Percentiles rank a stretch among this genome's conserved stretches.
Conservation (phyloP, 257 asterid genomes). For the Gentiana straminea region DNA sequence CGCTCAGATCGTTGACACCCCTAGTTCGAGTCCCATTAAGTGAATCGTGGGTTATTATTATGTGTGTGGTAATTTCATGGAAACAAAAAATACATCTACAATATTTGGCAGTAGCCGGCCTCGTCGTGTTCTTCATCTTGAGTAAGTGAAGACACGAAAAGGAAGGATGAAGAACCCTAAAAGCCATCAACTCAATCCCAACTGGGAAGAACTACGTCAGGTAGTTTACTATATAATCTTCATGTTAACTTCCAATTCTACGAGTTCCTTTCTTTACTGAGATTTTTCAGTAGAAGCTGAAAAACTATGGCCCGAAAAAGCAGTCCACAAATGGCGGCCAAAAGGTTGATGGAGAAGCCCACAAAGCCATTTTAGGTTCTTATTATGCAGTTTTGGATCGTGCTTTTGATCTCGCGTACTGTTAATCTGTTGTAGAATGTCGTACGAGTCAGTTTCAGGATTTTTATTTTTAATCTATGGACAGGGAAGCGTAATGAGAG, state of each 20-base stretch:
- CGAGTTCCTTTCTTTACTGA: neutral
- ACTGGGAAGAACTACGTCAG: slow-evolving; percentile 84
- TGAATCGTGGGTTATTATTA: neutral
- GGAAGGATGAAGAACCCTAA: slow-evolving; percentile 43
- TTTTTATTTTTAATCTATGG: neutral
- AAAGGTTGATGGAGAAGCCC: slow-evolving; percentile 20
- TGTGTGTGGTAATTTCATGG: too few species aligned
- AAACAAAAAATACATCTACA: neutral
- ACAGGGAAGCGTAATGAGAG: slow-evolving; percentile 80
- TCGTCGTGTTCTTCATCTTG: too few species aligned
- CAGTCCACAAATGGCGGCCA: slow-evolving; percentile 22
- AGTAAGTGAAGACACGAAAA: neutral
- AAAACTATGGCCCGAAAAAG: slow-evolving; percentile 38
- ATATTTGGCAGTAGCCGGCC: neutral
- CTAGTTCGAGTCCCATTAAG: neutral
- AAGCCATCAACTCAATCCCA: slow-evolving; percentile 57
- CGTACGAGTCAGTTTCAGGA: neutral
- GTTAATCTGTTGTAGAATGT: neutral
- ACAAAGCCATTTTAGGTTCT: slow-evolving; percentile 37
- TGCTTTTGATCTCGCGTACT: neutral
- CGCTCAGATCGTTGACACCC: neutral
- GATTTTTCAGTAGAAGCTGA: slow-evolving; percentile 50
- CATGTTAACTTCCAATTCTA: neutral
- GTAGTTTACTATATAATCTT: slow-evolving; percentile 14
- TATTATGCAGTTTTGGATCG: too few species aligned